Conservation (phyloP, 352 stramenopile species). For the Phytophthora chlamydospora region DNA sequence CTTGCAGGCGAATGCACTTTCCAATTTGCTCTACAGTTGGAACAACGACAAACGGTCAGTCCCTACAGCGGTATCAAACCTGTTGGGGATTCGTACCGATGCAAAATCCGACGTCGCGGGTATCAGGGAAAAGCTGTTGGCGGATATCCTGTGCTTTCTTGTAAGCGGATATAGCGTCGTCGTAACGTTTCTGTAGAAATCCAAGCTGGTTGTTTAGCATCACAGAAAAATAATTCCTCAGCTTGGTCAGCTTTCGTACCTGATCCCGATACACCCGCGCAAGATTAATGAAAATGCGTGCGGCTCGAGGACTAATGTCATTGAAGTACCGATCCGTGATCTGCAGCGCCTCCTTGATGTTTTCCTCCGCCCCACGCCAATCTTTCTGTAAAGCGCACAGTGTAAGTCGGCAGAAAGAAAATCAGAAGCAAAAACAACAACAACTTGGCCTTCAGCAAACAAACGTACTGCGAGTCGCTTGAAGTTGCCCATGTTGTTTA, state of each 20-base stretch:
- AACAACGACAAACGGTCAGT: not conserved
- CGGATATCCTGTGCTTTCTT: constrained; percentile 76
- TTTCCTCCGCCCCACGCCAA: constrained; percentile 64
- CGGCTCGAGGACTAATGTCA: constrained; percentile 71
- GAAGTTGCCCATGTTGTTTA: constrained; percentile 89
- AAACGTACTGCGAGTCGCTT: constrained; percentile 69
- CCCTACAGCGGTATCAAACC: not conserved
- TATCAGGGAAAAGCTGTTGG: constrained; percentile 74
- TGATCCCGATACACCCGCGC: constrained; percentile 81
- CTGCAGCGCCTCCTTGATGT: constrained; percentile 79
- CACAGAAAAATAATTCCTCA: too few species aligned
- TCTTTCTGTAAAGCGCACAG: constrained; percentile 48
- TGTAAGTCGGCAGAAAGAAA: not conserved
- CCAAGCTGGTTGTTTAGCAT: not conserved
- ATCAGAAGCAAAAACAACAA: constrained; percentile 3
- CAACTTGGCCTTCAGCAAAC: not conserved
- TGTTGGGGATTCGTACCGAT: constrained; percentile 46
- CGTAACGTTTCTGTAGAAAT: constrained; percentile 59
- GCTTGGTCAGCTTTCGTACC: constrained; percentile 27
- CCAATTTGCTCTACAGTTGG: constrained; percentile 80
- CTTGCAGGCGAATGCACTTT: constrained; percentile 66
- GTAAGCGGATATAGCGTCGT: constrained; percentile 72
- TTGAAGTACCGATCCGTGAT: constrained; percentile 84
- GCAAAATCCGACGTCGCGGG: constrained; percentile 78
- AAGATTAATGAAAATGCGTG: constrained; percentile 81